Evolutionary conservation across 441 rosid genomes (phyloP), one percentile per base, ranked within the genome.

Genomic region (Hura crepitans): DNA sequence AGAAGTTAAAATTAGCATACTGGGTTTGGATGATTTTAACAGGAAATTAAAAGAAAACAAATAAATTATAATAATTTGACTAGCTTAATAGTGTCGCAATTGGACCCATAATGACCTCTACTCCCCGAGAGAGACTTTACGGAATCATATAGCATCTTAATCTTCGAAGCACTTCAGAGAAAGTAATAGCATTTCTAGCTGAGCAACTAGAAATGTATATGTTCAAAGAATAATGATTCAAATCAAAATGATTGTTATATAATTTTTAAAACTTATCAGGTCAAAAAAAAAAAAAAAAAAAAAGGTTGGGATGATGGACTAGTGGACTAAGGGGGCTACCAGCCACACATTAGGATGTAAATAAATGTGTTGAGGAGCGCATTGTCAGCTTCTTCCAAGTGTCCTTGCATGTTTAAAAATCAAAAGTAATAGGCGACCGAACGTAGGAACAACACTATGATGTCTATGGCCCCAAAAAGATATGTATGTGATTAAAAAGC

Each of bases 81-180:
- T 62, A 66, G 45, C 15, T 13, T 3, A 37, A 10, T 30, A 0
- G 14, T 56, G 55, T 59, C 22, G 25, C 37, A 35, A 35, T n/a
- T 9, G 68, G 74, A 51, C 74, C 68, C 68, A 62, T 27, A 12
- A 45, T 31, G 57, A 57, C 56, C 58, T 45, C 65, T 25, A 70
- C 20, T 68, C 64, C 61, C 61, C 27, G 0, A 59, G 2, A 30
- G 27, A 69, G 0, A 23, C 54, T 33, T 37, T 5, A 37, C 35
- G 42, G 9, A 39, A 39, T 7, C 11, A 10, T 10, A 39, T 39
- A 39, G 46, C 46, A 42, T 42, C 14, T 42, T 42, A 42, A 37
- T 42, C 2, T 10, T 42, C 1, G 46, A 14, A 1, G 2, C 12
- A 42, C 46, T 42, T 42, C 13, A 42, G 12, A 12, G 1, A 42